A percentile compares a stretch with the other conserved stretches of the same genome.
Conservation (phyloP, 1,284 basidiomycete species). For the Cryptococcus sp. region DNA sequence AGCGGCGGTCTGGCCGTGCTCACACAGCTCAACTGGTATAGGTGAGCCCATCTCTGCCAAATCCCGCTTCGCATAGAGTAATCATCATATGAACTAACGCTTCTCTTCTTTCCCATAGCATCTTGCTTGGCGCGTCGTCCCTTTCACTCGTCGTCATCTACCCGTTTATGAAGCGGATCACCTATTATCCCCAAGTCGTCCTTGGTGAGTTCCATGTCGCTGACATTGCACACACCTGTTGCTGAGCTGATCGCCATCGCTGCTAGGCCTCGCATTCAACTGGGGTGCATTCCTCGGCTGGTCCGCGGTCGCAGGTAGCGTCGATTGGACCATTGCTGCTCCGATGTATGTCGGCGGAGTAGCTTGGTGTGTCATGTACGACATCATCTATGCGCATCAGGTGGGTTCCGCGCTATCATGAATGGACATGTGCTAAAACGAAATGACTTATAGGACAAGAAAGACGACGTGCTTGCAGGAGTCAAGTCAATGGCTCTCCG, state of each 20-base stretch:
- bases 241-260: background rate
- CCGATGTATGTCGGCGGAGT: slow-evolving; percentile 89
- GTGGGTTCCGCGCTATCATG: slow-evolving; percentile 52
- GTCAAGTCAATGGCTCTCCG: slow-evolving; percentile 94
- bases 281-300: slow-evolving; percentile 97
- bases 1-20: slow-evolving; percentile 83
- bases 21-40: slow-evolving; percentile 92
- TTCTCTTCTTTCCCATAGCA: slow-evolving; percentile 58
- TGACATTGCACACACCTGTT: no score
- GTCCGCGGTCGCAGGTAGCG: slow-evolving; percentile 83
- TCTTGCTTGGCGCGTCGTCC: slow-evolving; percentile 86
- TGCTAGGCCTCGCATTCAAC: slow-evolving; percentile 85
- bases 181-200: slow-evolving; percentile 94
- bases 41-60: slow-evolving; percentile 57
- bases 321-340: slow-evolving; percentile 79
- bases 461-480: slow-evolving; percentile 81
- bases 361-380: slow-evolving; percentile 94
- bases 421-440: background rate
- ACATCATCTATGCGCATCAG: slow-evolving; percentile 98
- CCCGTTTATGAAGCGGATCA: slow-evolving; percentile 96
- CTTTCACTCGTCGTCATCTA: slow-evolving; percentile 85
- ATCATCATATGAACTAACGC: background rate
- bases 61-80: background rate
- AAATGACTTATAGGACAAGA: slow-evolving; percentile 70
- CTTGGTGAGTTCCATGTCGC: slow-evolving; percentile 71